phyloP scores from a whole-genome alignment of 2,329 filamentous ascomycete genomes.

The Xylariaceae sp. region DNA sequence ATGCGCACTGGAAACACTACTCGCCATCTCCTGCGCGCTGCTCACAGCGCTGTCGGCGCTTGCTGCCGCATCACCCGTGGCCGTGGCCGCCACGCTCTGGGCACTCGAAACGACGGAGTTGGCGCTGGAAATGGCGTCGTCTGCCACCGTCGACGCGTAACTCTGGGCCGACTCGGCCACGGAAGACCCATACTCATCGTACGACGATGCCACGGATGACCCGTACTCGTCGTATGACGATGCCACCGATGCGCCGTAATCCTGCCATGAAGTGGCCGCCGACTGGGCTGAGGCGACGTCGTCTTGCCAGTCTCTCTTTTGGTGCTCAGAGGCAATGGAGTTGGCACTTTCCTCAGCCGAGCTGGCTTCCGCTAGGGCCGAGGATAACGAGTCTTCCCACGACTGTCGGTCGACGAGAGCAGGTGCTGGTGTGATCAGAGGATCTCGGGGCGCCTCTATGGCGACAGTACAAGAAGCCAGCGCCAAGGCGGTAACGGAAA shows the following conservation, averaged over 20 bases:
- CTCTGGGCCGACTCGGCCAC: conserved; percentile 1
- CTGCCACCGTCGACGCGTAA: conserved; percentile 9
- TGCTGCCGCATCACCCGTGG: conserved; percentile 10
- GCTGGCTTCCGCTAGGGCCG: conserved; percentile 1
- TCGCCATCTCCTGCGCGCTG: conserved; percentile 16
- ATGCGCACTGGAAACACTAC: conserved; percentile 5
- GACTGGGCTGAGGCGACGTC: conserved; percentile 6
- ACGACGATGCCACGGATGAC: too few species aligned
- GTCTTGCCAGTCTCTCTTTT: background rate
- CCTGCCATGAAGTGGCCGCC: conserved; percentile 5
- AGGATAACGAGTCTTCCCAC: conserved; percentile 3
- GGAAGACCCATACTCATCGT: too few species aligned
- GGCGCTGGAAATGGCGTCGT: conserved; percentile 11
- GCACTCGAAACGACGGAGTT: conserved; percentile 14
- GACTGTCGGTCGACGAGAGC: conserved; percentile 11
- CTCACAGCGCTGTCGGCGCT: conserved; percentile 12
- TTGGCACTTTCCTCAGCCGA: conserved; percentile 10
- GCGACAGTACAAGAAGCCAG: background rate
- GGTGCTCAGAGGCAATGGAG: conserved; percentile 8
- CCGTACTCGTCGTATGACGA: too few species aligned
- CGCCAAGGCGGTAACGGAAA: too few species aligned
- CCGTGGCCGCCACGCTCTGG: conserved; percentile 18
- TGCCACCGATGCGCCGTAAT: background rate
- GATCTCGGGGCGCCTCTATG: conserved; percentile 10
- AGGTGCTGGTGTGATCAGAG: conserved; percentile 18